phyloP scores from a whole-genome alignment of 306 rosid genomes.

The Sphenostylis stenocarpa region DNA sequence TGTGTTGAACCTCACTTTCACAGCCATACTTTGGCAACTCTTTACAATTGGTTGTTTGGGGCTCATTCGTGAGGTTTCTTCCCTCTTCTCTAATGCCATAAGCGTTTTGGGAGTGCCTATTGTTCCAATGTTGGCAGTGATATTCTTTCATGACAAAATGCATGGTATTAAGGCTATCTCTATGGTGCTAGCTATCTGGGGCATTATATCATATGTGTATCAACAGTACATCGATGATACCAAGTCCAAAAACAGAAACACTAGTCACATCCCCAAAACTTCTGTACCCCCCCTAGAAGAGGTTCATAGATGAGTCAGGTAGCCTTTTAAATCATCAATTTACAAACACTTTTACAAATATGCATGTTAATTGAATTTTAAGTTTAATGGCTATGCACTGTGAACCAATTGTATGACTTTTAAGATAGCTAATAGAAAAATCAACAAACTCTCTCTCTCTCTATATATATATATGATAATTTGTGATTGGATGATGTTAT shows the following conservation, averaged over 20 bases:
- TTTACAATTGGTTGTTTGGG: slow-evolving; percentile 33
- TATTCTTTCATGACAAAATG: slow-evolving; percentile 38
- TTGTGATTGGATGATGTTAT: neutral
- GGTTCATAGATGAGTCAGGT: neutral
- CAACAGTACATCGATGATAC: slow-evolving; percentile 39
- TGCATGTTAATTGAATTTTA: neutral
- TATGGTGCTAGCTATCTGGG: slow-evolving; percentile 43
- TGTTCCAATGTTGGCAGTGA: slow-evolving; percentile 36
- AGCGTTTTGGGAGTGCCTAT: slow-evolving; percentile 34
- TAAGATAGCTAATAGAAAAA: too few relatives aligned
- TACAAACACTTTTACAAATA: neutral
- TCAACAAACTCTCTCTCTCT: too few relatives aligned
- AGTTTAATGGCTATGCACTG: too few relatives aligned
- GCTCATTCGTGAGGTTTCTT: slow-evolving; percentile 34
- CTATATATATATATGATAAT: too few relatives aligned
- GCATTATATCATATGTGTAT: slow-evolving; percentile 32
- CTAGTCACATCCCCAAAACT: neutral
- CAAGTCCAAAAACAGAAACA: neutral
- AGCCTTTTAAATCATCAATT: neutral
- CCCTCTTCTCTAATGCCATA: slow-evolving; percentile 36
- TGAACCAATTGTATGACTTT: too few relatives aligned
- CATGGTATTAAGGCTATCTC: slow-evolving; percentile 35
- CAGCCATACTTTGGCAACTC: slow-evolving; percentile 32
- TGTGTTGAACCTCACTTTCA: slow-evolving; percentile 24
- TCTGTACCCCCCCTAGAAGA: slow-evolving; percentile 11